A percentile compares a stretch with the other conserved stretches of the same genome.
Conservation (phyloP, 1,284 basidiomycete genomes). For the Fomes fomentarius region DNA sequence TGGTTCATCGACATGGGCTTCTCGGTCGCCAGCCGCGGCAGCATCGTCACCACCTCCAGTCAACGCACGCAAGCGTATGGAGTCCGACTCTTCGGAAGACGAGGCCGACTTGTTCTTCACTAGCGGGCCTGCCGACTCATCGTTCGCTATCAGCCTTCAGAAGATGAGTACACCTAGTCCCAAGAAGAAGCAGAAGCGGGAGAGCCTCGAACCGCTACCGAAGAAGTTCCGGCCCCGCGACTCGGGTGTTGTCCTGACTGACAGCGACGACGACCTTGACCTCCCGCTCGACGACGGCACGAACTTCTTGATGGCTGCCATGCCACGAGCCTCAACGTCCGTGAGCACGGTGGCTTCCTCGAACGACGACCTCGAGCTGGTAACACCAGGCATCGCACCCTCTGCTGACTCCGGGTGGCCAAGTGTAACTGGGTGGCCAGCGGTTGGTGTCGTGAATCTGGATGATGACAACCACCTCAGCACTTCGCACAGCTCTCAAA, state of each 20-base stretch:
- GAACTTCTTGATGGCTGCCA: slow-evolving; percentile 35
- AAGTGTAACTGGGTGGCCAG: slow-evolving; percentile 59
- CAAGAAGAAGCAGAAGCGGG: slow-evolving; percentile 43
- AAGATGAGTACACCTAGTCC: slow-evolving; percentile 63
- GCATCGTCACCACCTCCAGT: slow-evolving; percentile 24
- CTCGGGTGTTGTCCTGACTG: slow-evolving; percentile 63
- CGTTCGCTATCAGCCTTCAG: slow-evolving; percentile 56
- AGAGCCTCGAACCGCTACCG: slow-evolving; percentile 44
- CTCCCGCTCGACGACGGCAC: slow-evolving; percentile 15
- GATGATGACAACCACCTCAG: slow-evolving; percentile 42
- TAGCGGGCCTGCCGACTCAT: slow-evolving; percentile 40
- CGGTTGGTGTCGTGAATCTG: slow-evolving; percentile 43
- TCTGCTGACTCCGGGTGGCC: slow-evolving; percentile 67
- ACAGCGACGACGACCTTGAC: slow-evolving; percentile 52
- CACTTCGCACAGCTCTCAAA: slow-evolving; percentile 28
- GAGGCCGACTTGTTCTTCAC: slow-evolving; percentile 67
- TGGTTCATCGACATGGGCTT: slow-evolving; percentile 12
- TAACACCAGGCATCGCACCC: slow-evolving; percentile 67
- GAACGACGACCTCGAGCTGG: slow-evolving; percentile 57
- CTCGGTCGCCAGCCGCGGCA: slow-evolving; percentile 17
- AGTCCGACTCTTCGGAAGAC: slow-evolving; percentile 40
- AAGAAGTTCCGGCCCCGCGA: slow-evolving; percentile 75
- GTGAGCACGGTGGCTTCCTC: slow-evolving; percentile 63
- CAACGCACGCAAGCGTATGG: slow-evolving; percentile 19
- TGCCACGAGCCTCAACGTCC: slow-evolving; percentile 62